Evolutionary conservation across 2,329 filamentous ascomycete species (phyloP).

Genomic region (Pseudonectria foliicola): DNA sequence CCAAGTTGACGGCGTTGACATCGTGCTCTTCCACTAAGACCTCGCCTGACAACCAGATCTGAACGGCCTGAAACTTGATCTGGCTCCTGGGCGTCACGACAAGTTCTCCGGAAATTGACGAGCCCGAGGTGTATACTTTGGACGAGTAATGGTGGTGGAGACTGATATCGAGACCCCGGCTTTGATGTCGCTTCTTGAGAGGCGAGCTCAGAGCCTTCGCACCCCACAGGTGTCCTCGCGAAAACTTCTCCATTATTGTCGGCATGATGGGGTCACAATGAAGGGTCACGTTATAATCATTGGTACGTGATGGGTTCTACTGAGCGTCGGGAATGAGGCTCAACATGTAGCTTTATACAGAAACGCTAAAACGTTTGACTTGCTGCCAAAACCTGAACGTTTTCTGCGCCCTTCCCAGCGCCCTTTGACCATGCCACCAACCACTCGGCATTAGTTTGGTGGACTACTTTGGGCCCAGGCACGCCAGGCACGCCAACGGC

Average conservation of each 20-base stretch:
- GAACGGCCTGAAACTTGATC: background rate
- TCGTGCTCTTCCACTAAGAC: background rate
- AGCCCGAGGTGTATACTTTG: slow-evolving; percentile 1
- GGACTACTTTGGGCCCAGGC: too few species aligned
- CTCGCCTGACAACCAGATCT: background rate
- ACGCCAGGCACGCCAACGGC: too few species aligned
- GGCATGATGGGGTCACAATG: too few species aligned
- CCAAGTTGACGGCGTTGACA: background rate
- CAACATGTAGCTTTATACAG: too few species aligned
- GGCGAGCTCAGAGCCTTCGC: too few species aligned
- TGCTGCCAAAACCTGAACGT: background rate
- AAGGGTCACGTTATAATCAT: too few species aligned
- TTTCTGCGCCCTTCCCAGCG: background rate
- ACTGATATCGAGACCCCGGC: background rate
- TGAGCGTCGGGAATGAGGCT: too few species aligned
- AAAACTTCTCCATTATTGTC: too few species aligned
- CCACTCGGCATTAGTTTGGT: too few species aligned
- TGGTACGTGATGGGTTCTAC: too few species aligned
- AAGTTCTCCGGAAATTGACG: background rate
- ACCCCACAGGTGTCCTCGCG: too few species aligned
- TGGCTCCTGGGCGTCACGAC: background rate
- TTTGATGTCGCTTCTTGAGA: background rate
- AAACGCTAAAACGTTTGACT: background rate
- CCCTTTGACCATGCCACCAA: too few species aligned
- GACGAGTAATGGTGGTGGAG: slow-evolving; percentile 1